Base-by-base conservation (phyloP, 1,139 yeast genomes). In the Meyerozyma guilliermondii region DNA sequence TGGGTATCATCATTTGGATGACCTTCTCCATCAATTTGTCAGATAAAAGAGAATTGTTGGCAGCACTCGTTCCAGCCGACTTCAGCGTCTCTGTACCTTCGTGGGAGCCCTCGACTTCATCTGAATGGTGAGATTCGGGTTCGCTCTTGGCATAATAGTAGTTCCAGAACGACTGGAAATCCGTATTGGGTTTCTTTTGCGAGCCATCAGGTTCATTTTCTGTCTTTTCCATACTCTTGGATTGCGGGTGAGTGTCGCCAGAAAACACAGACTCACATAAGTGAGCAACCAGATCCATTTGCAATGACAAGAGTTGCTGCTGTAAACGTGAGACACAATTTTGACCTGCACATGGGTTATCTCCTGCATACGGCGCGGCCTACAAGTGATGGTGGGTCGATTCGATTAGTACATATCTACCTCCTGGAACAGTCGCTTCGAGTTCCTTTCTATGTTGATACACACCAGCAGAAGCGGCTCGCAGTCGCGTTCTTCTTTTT, bases 21-120 rank as follows among this genome's bases (percentile, higher is more conserved):
- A 86, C 66, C 52, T 80, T 76, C 54, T 87, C 95, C 51, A 87
- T 74, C 41, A 87, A 61, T 46, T 81, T 82, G 52, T 87, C 95
- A 0, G 86, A 74, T 58, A 81, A 60, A 46, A 76, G 65, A 35
- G 66, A 64, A 16, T 49, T 50, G 35, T 27, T 10, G 45, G 28
- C 35, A 18, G 39, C n/a, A 14, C n/a, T 5, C 16, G 41, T 33
- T 3, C 5, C 28, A 5, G 28, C 11, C 13, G 28, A 26, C 13
- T n/a, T 26, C 13, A n/a, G 28, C 13, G 35, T 6, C 7, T 38
- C 38, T 3, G 45, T 20, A 18, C 35, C 18, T 6, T 38, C 34
- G 8, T 27, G 13, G 18, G 20, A 16, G 9, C 38, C 40, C 5
- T 40, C 16, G 6, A 16, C n/a, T 18, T 30, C 39, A 16, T 22